Percentiles rank a stretch among this genome's conserved stretches.
Conservation (phyloP, 306 rosid species). For the Herpetospermum pedunculosum region DNA sequence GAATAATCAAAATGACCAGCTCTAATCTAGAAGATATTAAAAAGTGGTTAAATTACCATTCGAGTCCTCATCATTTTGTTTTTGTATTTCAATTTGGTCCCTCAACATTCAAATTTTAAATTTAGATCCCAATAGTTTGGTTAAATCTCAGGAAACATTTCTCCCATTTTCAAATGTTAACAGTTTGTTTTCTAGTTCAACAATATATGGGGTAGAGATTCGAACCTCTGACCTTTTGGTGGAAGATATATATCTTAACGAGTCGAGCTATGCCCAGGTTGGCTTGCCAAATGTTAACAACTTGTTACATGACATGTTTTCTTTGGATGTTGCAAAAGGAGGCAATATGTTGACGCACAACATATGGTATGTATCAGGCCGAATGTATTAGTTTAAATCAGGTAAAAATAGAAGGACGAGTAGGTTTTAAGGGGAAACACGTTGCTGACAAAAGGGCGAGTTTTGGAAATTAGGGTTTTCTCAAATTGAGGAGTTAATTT, state of each 20-base stretch:
- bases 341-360: neutral
- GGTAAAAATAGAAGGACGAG: neutral
- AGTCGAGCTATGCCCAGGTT: neutral
- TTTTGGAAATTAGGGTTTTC: neutral
- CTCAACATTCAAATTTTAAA: neutral
- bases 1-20: neutral
- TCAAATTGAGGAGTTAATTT: neutral
- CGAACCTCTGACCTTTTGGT: neutral
- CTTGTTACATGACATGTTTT: too few species aligned
- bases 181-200: too few species aligned
- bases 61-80: neutral
- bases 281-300: neutral
- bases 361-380: neutral
- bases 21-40: neutral
- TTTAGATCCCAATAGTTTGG: neutral
- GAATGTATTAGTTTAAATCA: neutral
- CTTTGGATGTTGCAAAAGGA: neutral
- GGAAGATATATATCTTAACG: neutral
- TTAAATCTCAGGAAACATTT: neutral
- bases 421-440: neutral
- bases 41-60: neutral
- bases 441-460: neutral
- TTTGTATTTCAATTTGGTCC: neutral
- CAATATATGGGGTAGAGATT: too few species aligned
- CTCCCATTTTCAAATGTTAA: neutral